phyloP scores from a whole-genome alignment of 106 monocot species.

The Gastrodia elata region DNA sequence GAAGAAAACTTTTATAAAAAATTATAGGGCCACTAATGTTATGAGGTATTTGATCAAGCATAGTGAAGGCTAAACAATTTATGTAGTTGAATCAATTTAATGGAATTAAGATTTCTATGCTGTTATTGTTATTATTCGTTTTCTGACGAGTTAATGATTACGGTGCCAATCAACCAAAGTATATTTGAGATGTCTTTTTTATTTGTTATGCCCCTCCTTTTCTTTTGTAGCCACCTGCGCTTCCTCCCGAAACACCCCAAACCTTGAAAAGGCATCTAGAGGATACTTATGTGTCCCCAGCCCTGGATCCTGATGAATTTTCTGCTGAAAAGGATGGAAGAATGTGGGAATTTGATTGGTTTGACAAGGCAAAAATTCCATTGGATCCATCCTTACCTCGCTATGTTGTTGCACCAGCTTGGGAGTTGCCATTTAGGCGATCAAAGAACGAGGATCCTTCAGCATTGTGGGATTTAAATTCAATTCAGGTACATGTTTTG shows the following conservation, averaged over 20 bases:
- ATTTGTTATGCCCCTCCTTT: background rate
- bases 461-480: constrained; percentile 35
- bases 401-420: constrained; percentile 37
- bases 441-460: constrained; percentile 8
- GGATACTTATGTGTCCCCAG: constrained; percentile 62
- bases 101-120: too few species aligned
- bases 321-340: constrained; percentile 53
- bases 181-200: background rate
- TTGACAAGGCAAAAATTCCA: constrained; percentile 46
- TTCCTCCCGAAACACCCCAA: constrained; percentile 52
- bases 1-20: too few species aligned
- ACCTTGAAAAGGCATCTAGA: constrained; percentile 54
- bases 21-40: too few species aligned
- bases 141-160: background rate
- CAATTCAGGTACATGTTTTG: constrained; percentile 29
- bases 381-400: constrained; percentile 65
- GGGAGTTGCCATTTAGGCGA: constrained; percentile 83
- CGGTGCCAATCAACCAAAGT: background rate
- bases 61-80: too few species aligned
- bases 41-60: too few species aligned
- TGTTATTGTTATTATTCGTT: background rate
- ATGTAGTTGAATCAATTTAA: too few species aligned
- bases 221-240: constrained; percentile 70
- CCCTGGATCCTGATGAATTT: constrained; percentile 57
- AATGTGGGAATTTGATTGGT: constrained; percentile 90